phyloP scores from a whole-genome alignment of 768 basidiomycete genomes.

The Thelephora aurantiotincta region DNA sequence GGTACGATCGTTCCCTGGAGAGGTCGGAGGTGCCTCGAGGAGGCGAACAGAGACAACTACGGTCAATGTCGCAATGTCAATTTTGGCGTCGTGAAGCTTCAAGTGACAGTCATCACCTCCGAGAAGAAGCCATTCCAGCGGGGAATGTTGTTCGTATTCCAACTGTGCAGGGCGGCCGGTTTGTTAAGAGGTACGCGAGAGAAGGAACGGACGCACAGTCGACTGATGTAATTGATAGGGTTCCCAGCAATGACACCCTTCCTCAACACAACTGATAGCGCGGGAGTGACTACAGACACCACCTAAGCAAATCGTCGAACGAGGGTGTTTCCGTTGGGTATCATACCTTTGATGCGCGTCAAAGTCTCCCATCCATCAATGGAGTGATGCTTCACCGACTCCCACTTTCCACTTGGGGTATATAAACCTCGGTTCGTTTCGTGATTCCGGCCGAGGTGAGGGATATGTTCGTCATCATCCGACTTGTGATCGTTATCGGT shows the following conservation, averaged over 20 bases:
- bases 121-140: constrained; percentile 25
- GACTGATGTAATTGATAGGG: constrained; percentile 6
- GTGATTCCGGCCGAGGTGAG: neutral
- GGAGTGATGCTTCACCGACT: neutral
- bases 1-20: constrained; percentile 43
- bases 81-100: neutral
- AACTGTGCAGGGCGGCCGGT: constrained; percentile 1
- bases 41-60: constrained; percentile 40
- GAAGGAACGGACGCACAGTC: constrained; percentile 3
- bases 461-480: neutral
- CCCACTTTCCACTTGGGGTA: neutral
- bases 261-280: neutral
- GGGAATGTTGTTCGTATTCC: constrained; percentile 1
- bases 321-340: neutral
- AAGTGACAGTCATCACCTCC: constrained; percentile 12
- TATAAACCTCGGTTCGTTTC: neutral
- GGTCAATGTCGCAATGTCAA: constrained; percentile 1
- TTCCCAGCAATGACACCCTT: constrained; percentile 3
- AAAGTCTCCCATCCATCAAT: neutral
- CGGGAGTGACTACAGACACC: neutral
- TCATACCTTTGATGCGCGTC: neutral
- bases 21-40: constrained; percentile 26
- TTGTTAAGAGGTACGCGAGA: neutral
- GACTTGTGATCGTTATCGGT: neutral
- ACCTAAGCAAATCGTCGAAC: neutral